phyloP scores from a whole-genome alignment of 2,329 filamentous ascomycete genomes.

The Fusarium kyushuense region DNA sequence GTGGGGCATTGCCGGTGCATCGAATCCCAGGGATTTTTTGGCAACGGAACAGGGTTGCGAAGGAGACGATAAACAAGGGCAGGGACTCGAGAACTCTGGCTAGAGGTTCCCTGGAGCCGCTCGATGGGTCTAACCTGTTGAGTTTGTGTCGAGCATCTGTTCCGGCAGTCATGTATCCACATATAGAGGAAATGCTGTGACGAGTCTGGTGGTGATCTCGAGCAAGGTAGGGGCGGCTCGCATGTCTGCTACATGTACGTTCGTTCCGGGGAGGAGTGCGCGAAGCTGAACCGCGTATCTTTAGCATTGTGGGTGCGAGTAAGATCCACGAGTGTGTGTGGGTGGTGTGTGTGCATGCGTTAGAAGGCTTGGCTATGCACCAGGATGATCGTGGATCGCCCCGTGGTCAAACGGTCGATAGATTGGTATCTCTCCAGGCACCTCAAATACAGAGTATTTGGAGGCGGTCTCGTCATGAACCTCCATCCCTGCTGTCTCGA shows the following conservation, averaged over 20 bases:
- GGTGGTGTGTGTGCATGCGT: slow-evolving; percentile 37
- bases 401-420: slow-evolving; percentile 49
- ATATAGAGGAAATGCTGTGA: slow-evolving; percentile 32
- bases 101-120: slow-evolving; percentile 43
- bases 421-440: slow-evolving; percentile 18
- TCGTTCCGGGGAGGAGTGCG: slow-evolving; percentile 28
- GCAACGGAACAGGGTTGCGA: slow-evolving; percentile 38
- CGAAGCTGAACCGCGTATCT: slow-evolving; percentile 13
- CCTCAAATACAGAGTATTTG: slow-evolving; percentile 1
- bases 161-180: slow-evolving; percentile 47
- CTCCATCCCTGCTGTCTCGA: slow-evolving; percentile 42
- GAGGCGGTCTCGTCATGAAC: slow-evolving; percentile 30
- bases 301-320: slow-evolving; percentile 32
- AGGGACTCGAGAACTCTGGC: slow-evolving; percentile 39
- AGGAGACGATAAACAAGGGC: slow-evolving; percentile 36
- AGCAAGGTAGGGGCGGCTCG: slow-evolving; percentile 38
- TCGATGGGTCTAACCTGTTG: slow-evolving; percentile 39
- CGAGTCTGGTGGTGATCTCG: slow-evolving; percentile 43
- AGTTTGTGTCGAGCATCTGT: slow-evolving; percentile 36
- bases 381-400: slow-evolving; percentile 48
- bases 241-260: slow-evolving; percentile 7
- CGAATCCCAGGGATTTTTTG: slow-evolving; percentile 43
- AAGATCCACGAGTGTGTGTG: slow-evolving; percentile 37
- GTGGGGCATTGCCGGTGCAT: slow-evolving; percentile 41
- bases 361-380: slow-evolving; percentile 43